Base-by-base conservation (phyloP, 1,284 basidiomycete genomes). In the Athelia psychrophila region DNA sequence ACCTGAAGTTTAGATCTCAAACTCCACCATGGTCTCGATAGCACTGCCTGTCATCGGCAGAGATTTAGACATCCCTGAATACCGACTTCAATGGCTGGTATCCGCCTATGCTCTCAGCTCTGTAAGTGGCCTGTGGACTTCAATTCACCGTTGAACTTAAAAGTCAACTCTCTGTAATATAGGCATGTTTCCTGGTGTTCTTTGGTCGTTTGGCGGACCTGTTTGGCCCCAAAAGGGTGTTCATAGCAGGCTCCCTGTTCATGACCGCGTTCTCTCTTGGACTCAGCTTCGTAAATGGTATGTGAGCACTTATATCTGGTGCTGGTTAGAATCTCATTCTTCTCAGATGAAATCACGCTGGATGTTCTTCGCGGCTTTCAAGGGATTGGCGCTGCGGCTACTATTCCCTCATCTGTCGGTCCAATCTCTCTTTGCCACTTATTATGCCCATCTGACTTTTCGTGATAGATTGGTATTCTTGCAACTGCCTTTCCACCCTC, bases 161-260 rank as follows among this genome's bases (percentile, higher is more conserved):
- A n/a, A n/a, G n/a, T n/a, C n/a, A n/a, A n/a, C n/a, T 50, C 64
- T 30, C 27, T 5, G 13, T 30, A 30, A 30, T 13, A 8, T 58
- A 79, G 72, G 89, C 87, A 16, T 91, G 90, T 55, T 75, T 91
- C 38, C 72, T 92, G 10, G 68, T 93, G 2, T 72, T 90, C 2
- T 80, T 83, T 35, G 89, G 90, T 0, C 73, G 88, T 40, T 64
- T 91, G 3, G 86, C 88, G 4, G 89, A 92, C 65, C 69, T 91
- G 3, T 80, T 84, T 58, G 89, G 89, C 1, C 74, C 85, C 30
- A 89, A 86, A 61, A 72, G 72, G 51, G 71, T 76, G 0, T 91
- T 90, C 58, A 49, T 83, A 2, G 15, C 72, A 10, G 88, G 89
- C 0, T 75, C 78, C 33, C 8, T 69, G 2, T 72, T 70, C 54